Conservation (phyloP, 2,329 filamentous ascomycete species). For the Meredithiella fracta region DNA sequence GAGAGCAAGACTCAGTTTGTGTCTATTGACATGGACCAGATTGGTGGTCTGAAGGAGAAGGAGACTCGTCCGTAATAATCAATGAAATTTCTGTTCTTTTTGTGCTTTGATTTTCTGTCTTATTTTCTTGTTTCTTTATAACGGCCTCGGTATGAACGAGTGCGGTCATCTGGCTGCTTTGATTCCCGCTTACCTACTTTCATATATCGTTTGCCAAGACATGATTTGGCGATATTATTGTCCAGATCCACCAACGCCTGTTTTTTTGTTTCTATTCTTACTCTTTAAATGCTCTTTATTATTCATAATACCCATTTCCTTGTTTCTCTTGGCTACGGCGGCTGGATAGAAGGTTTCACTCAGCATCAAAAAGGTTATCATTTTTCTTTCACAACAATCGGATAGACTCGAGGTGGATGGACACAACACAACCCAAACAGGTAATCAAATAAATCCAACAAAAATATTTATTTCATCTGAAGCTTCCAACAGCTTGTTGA, state of each 20-base stretch:
- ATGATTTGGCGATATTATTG: not conserved
- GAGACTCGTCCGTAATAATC: slow-evolving; percentile 25
- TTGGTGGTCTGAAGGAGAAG: slow-evolving; percentile 91
- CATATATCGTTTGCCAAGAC: not conserved
- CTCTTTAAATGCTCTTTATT: slow-evolving; percentile 1
- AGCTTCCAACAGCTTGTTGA: not conserved
- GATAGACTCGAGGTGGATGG: not conserved
- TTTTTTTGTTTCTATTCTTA: slow-evolving; percentile 12
- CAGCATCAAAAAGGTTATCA: not conserved
- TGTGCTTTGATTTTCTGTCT: slow-evolving; percentile 6
- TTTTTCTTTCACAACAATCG: not conserved
- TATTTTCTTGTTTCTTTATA: slow-evolving; percentile 3
- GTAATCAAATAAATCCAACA: not conserved
- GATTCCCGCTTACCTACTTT: not conserved
- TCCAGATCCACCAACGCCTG: not conserved
- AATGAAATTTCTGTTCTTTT: not conserved
- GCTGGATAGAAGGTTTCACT: not conserved
- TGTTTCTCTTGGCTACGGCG: slow-evolving; percentile 2
- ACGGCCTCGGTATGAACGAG: not conserved
- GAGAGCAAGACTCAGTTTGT: slow-evolving; percentile 68
- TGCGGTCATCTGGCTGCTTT: not conserved
- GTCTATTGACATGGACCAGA: slow-evolving; percentile 83
- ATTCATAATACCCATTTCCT: slow-evolving; percentile 13
- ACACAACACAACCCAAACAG: not conserved
- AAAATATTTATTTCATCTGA: not conserved